Evolutionary conservation across 306 rosid genomes (phyloP).

Genomic region (Cucurbita moschata): DNA sequence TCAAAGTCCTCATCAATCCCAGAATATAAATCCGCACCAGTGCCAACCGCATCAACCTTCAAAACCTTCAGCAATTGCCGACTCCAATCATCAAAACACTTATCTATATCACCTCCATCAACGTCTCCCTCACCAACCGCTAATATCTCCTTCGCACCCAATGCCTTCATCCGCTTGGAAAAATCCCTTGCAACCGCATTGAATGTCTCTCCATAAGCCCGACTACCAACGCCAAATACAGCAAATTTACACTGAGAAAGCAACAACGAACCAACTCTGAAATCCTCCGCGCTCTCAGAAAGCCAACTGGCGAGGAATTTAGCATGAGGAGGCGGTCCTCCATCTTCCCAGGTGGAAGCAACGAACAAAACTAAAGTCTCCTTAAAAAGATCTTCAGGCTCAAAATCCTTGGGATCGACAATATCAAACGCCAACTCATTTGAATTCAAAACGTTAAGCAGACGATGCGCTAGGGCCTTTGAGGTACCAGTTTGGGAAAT

Average conservation of each 20-base stretch:
- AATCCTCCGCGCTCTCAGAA: constrained; percentile 65
- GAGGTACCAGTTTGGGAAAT: constrained; percentile 73
- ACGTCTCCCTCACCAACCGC: constrained; percentile 62
- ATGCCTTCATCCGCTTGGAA: constrained; percentile 37
- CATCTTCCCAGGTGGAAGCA: constrained; percentile 91
- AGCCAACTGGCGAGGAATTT: constrained; percentile 74
- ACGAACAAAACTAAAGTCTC: constrained; percentile 47
- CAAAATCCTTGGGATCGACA: constrained; percentile 43
- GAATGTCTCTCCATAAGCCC: constrained; percentile 50
- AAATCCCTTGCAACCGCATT: constrained; percentile 56
- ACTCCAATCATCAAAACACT: constrained; percentile 58
- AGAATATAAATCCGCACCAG: constrained; percentile 16
- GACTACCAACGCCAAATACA: constrained; percentile 81
- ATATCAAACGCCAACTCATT: constrained; percentile 45
- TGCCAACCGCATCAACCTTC: constrained; percentile 32
- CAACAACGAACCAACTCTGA: constrained; percentile 66
- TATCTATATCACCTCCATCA: constrained; percentile 51
- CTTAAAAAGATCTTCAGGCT: constrained; percentile 78
- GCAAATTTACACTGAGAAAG: constrained; percentile 46
- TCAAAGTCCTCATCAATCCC: constrained; percentile 23
- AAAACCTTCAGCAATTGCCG: constrained; percentile 30
- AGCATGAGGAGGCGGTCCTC: constrained; percentile 41
- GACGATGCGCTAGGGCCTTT: constrained; percentile 61
- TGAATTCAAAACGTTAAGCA: constrained; percentile 31
- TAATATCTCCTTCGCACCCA: constrained; percentile 67